Base-by-base conservation (phyloP, 2,329 filamentous ascomycete species). In the Colletotrichum sp. region DNA sequence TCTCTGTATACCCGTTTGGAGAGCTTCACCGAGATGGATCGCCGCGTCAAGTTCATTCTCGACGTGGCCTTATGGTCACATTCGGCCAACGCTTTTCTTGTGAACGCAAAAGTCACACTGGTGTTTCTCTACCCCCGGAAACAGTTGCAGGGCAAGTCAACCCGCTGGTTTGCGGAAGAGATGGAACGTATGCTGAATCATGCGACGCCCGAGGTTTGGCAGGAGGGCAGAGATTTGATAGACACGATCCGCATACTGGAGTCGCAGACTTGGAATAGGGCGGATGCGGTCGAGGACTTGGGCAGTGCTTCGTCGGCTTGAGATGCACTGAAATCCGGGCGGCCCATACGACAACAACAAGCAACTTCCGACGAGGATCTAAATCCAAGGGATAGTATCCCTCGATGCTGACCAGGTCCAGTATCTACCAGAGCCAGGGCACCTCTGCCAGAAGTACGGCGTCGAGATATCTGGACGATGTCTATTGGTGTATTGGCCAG, bases 201-300 rank as follows among this genome's bases (percentile, higher is more conserved):
- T 10, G 13, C 12, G 9, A 18, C 21, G 6, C 10, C 73, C 18
- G 61, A 60, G 24, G 34, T 28, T 3, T 10, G 18, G 6, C 5
- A 28, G 8, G 18, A 69, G 28, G 10, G 7, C 9, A 10, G 30
- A 4, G 12, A 4, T 6, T 10, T 61, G 30, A 7, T 52, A 16
- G 4, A 12, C 3, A 28, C 32, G 55, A 90, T 96, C 4, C 87
- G 89, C 79, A 78, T 78, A 48, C 83, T 98, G 61, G 96, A 98
- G 86, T 87, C 87, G 80, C 87, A 89, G 73, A 95, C 93, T 36
- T 98, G 96, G 95, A 90, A 96, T 83, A 87, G 92, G 73, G 83
- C 86, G 43, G 93, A 91, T 82, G 94, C 94, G 3, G 90, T 94
- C 32, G 95, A 97, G 82, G 93, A 95, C 82, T 81, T 93, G 73